Base-by-base conservation (phyloP, 2,329 filamentous ascomycete species). In the Fusarium sp. region DNA sequence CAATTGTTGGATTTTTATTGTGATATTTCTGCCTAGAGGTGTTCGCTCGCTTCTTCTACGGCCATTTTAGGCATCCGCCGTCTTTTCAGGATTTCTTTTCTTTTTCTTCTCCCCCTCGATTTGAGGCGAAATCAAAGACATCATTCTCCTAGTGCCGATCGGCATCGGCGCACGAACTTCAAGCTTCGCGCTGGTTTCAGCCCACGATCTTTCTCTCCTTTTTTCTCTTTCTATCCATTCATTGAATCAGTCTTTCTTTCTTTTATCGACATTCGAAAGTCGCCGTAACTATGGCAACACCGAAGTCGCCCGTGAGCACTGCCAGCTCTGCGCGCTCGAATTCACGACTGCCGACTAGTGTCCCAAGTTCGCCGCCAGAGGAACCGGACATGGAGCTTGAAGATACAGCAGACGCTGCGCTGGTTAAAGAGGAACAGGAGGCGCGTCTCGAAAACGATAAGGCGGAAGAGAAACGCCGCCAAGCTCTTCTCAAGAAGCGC, bases 391-490 rank as follows among this genome's bases (percentile, higher is more conserved):
- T 69, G 15, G 58, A 68, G 14, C 22, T 66, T 5, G 72, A 74
- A 1, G 66, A 72, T 2, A 54, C 61, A 1, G 74, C 72, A 6
- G 73, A 80, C 3, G 75, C 77, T 45, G 54, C 67, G 1, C 69
- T 85, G 0, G 61, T 76, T 1, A 77, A 75, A 9, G 80, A 81
- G 17, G 82, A 84, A 40, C 75, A 79, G 2, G 72, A 74, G 4
- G 82, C 82, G 0, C 67, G 76, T 0, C 38, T 58, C 0, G 77
- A 75, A 1, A 84, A 83, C 11, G 80, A 84, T 40, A 85, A 84
- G 24, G 83, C 83, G 0, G 89, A 90, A 44, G 81, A 85, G 14
- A 83, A 83, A 43, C 58, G 74, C 1, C 74, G 71, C 1, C 83
- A 86, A 28, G 81, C 81, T 3, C 51, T 76, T 13, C 51, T 72